Evolutionary conservation across 208 protist genomes (phyloP), one percentile per base, ranked within the genome.

Genomic region (Lotmaria passim): DNA sequence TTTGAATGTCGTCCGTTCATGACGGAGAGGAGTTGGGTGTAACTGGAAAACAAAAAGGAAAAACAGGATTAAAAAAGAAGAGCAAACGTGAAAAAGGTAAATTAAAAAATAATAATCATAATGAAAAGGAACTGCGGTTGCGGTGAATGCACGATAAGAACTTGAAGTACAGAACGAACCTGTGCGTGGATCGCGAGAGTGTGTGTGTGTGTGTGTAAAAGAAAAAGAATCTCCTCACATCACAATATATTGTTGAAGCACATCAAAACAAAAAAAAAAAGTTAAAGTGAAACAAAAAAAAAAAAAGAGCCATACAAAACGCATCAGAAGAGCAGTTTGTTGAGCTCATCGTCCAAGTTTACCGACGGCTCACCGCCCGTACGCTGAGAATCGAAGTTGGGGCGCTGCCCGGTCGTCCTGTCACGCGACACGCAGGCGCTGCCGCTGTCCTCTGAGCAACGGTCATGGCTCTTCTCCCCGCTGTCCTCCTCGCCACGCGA

Each of bases 311-410:
- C 28, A n/a, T n/a, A n/a, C n/a, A n/a, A n/a, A n/a, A n/a, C n/a
- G n/a, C 30, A 23, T 0, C 24, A 69, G 14, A 79, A 33, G 24
- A 90, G 61, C 12, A 93, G 63, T 44, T 77, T 85, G 63, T 82
- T 77, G 2, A 93, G 75, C 43, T 90, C 87, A 5, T 87, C 85
- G 48, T 91, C 85, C 19, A 91, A 80, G 66, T 91, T 84, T 15
- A 91, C 69, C 3, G 69, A 69, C 23, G 61, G 55, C 30, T 75
- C 69, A 10, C 17, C 61, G 15, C 41, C 19, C 21, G 31, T 15
- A 19, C 24, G 23, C 39, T 24, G 23, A 24, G 44, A 36, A 12
- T 66, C 50, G 7, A 56, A 24, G 50, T 23, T 30, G n/a, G n/a
- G 50, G 2, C 34, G 36, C 30, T 55, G 38, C 17, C n/a, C 30